These are phyloP conservation scores for Yueomyces sp. DNA, from an alignment of 805 yeast genomes.

Conservation along the genomic window DNA sequence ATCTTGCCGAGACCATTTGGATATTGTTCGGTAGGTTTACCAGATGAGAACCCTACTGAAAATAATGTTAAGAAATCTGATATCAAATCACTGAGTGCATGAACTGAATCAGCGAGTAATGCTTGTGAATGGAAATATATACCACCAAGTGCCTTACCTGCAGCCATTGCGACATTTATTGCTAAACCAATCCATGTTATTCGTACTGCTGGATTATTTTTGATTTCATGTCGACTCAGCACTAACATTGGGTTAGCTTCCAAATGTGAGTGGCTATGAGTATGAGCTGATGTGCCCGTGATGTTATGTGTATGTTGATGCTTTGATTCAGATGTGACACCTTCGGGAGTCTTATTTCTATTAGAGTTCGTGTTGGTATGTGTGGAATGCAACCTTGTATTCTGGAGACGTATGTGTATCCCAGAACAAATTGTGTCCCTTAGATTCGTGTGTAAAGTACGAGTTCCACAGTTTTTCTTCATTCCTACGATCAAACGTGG, in stretches of 20 bases:
- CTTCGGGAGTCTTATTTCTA: too few relatives aligned
- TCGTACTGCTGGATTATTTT: slow-evolving; percentile 69
- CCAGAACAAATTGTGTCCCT: too few relatives aligned
- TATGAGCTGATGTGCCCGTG: slow-evolving; percentile 4
- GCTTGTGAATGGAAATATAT: slow-evolving; percentile 88
- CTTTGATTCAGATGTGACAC: slow-evolving; percentile 20
- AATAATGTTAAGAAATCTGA: slow-evolving; percentile 81
- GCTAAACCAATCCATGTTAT: slow-evolving; percentile 83
- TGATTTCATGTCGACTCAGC: slow-evolving; percentile 31
- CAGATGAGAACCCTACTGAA: slow-evolving; percentile 67
- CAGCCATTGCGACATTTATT: slow-evolving; percentile 73
- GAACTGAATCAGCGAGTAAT: slow-evolving; percentile 85
- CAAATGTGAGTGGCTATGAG: slow-evolving; percentile 10
- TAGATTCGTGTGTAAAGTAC: too few relatives aligned
- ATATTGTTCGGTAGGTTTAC: slow-evolving; percentile 42
- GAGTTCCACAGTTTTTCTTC: too few relatives aligned
- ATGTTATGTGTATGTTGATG: background rate
- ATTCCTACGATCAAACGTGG: too few relatives aligned
- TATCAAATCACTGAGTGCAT: slow-evolving; percentile 78
- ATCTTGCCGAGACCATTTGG: slow-evolving; percentile 90
- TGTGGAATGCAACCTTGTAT: slow-evolving; percentile 2
- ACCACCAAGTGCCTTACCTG: slow-evolving; percentile 78
- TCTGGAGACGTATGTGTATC: too few relatives aligned
- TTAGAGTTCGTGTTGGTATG: slow-evolving; percentile 2
- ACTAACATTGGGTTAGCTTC: slow-evolving; percentile 20